Conservation (phyloP, 208 protist species). For the Trypanosoma conorhini region DNA sequence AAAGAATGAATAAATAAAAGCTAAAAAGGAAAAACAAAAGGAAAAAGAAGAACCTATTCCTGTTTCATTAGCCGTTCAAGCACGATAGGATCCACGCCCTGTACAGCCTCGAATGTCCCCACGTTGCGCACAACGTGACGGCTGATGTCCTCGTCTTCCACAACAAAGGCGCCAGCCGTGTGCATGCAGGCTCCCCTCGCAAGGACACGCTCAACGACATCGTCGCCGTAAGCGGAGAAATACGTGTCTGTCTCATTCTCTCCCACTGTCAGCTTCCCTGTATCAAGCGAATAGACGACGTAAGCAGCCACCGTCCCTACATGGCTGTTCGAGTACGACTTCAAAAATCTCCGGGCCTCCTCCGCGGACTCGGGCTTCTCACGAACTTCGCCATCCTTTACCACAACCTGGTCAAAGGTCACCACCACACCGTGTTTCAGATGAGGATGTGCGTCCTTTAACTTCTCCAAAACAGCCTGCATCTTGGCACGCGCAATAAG, state of each 20-base stretch:
- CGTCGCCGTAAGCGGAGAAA: slow-evolving; percentile 47
- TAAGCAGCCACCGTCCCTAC: slow-evolving; percentile 73
- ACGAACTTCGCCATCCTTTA: slow-evolving; percentile 75
- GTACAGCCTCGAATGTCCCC: slow-evolving; percentile 29
- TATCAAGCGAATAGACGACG: slow-evolving; percentile 43
- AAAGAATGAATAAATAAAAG: background rate
- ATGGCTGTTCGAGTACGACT: slow-evolving; percentile 57
- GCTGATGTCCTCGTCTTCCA: slow-evolving; percentile 76
- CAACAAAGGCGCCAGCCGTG: slow-evolving; percentile 71
- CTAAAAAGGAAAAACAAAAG: background rate
- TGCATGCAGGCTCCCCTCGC: slow-evolving; percentile 45
- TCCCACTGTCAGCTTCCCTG: slow-evolving; percentile 21
- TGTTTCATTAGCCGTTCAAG: slow-evolving; percentile 18
- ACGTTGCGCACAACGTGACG: slow-evolving; percentile 23
- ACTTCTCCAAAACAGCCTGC: slow-evolving; percentile 35
- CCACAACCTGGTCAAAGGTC: slow-evolving; percentile 84
- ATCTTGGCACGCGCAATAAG: slow-evolving; percentile 43
- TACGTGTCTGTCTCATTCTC: slow-evolving; percentile 65
- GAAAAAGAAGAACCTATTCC: background rate
- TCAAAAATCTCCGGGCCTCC: slow-evolving; percentile 54
- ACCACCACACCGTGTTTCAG: slow-evolving; percentile 37
- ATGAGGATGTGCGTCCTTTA: slow-evolving; percentile 34
- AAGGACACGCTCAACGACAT: slow-evolving; percentile 58
- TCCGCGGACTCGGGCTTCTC: slow-evolving; percentile 69
- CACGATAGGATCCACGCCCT: slow-evolving; percentile 20